Conservation (phyloP, 139 green algal species). For the Dunaliella sp. region DNA sequence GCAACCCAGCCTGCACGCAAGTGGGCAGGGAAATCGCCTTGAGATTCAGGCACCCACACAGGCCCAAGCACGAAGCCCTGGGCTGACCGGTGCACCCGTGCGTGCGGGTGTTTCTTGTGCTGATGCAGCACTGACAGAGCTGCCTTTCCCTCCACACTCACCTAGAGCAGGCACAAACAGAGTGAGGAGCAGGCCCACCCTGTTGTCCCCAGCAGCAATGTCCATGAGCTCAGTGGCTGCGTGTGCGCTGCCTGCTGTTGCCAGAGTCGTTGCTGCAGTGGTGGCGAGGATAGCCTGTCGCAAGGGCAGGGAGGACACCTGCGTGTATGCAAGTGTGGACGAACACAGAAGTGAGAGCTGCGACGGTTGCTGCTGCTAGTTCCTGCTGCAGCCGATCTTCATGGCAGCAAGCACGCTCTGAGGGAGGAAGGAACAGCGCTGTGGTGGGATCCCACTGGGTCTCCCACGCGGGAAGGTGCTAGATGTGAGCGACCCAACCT, state of each 20-base stretch:
- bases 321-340: neutral
- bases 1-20: conserved; percentile 74
- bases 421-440: too few species aligned
- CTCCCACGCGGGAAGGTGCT: neutral
- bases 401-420: too few species aligned
- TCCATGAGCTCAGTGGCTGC: conserved; percentile 71
- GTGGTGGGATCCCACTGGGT: too few species aligned
- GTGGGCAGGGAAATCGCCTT: too few species aligned
- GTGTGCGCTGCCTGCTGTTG: conserved; percentile 9
- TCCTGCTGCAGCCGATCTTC: too few species aligned
- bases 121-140: too few species aligned
- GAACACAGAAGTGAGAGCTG: neutral
- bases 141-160: too few species aligned
- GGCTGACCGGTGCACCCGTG: too few species aligned
- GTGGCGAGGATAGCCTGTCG: neutral
- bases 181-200: conserved; percentile 46
- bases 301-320: neutral
- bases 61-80: too few species aligned
- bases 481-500: neutral
- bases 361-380: neutral
- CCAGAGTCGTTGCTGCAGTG: neutral
- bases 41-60: too few species aligned
- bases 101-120: too few species aligned
- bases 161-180: conserved; percentile 50
- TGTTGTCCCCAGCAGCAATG: conserved; percentile 70